Conservation (phyloP, 1,139 yeast species). For the Keqinozyma sinolaborantium region DNA sequence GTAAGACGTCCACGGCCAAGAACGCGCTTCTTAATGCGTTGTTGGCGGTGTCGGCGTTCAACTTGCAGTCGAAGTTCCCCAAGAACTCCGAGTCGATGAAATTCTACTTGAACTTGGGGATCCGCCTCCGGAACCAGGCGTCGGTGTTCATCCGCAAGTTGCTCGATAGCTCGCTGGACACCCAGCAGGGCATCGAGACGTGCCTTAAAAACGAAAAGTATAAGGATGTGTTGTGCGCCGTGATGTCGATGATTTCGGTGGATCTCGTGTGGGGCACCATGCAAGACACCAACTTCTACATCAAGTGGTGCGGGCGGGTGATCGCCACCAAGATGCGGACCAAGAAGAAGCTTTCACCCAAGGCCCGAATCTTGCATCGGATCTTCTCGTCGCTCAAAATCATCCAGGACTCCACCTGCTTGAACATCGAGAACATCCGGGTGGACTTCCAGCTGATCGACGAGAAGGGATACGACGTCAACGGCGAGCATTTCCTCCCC, state of each 20-base stretch:
- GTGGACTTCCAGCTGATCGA: conserved; percentile 30
- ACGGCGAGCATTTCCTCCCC: conserved; percentile 41
- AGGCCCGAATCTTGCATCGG: conserved; percentile 74
- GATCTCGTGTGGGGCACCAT: conserved; percentile 91
- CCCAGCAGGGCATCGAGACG: conserved; percentile 36
- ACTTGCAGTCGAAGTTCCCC: conserved; percentile 68
- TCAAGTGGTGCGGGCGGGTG: conserved; percentile 74
- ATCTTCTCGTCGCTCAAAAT: conserved; percentile 73
- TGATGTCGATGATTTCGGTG: conserved; percentile 82
- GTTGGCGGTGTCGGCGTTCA: conserved; percentile 79
- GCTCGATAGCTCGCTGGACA: conserved; percentile 31
- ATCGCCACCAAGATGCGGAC: conserved; percentile 65
- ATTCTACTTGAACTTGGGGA: conserved; percentile 68
- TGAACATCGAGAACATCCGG: conserved; percentile 41
- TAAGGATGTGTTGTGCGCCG: conserved; percentile 81
- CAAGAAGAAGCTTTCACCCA: conserved; percentile 66
- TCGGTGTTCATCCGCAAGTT: conserved; percentile 57
- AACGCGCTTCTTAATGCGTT: conserved; percentile 77
- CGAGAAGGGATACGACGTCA: conserved; percentile 36
- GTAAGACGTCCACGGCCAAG: conserved; percentile 72
- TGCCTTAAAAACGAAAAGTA: conserved; percentile 69
- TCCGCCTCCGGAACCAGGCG: conserved; percentile 73
- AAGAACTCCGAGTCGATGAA: conserved; percentile 61
- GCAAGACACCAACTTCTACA: conserved; percentile 77
- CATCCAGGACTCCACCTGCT: conserved; percentile 69